Evolutionary conservation across 148 eudicot species (phyloP).

Genomic region (Rhododendron henanense): DNA sequence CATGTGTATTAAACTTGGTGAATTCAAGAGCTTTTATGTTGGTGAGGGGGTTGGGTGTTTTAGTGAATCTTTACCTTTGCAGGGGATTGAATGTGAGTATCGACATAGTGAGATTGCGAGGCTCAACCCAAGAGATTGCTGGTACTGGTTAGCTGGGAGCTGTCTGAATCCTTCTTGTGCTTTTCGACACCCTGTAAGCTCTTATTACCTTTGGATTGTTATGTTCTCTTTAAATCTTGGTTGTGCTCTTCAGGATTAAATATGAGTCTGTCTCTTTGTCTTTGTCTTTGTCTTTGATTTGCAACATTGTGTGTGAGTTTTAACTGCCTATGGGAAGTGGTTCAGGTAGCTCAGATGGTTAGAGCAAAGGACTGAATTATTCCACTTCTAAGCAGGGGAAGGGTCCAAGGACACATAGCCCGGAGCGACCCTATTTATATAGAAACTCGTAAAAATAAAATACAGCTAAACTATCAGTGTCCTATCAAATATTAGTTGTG

Average conservation of each 20-base stretch:
- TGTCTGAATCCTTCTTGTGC: constrained; percentile 66
- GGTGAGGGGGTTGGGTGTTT: not conserved
- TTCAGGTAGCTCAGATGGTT: not conserved
- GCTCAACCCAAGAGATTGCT: constrained; percentile 73
- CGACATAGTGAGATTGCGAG: constrained; percentile 74
- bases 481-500: not conserved
- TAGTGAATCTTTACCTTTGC: constrained; percentile 13
- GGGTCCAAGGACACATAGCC: not conserved
- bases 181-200: constrained; percentile 79
- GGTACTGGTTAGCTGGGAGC: constrained; percentile 70
- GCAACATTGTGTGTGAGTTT: not conserved
- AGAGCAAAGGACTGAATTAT: not conserved
- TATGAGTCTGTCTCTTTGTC: not conserved
- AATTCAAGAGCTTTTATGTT: not conserved
- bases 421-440: not conserved
- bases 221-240: not conserved
- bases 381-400: not conserved
- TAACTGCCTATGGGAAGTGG: not conserved
- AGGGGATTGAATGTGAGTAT: constrained; percentile 78
- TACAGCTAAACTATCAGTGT: not conserved
- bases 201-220: constrained; percentile 8
- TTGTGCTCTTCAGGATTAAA: not conserved
- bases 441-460: not conserved
- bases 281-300: not conserved
- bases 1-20: not conserved